Conservation (phyloP, 2,329 filamentous ascomycete genomes). For the Passalora sequoiae region DNA sequence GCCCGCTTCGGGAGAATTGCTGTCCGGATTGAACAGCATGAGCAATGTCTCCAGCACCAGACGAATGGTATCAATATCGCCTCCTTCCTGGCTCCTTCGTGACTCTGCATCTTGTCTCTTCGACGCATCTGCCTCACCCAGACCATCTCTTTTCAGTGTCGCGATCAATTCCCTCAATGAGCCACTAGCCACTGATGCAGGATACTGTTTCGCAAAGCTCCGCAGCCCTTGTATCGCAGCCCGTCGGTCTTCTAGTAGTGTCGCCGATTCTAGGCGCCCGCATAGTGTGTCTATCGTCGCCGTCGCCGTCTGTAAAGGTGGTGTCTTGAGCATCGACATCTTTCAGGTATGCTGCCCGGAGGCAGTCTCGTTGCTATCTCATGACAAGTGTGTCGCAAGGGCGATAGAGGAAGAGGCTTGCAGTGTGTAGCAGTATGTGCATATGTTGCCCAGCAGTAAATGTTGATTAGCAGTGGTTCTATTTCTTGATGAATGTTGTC, state of each 20-base stretch:
- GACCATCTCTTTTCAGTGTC: conserved; percentile 70
- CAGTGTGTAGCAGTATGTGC: neutral
- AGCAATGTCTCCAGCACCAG: conserved; percentile 90
- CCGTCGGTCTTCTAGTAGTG: conserved; percentile 86
- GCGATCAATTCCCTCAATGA: conserved; percentile 84
- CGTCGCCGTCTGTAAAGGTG: conserved; percentile 90
- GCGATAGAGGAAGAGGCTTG: neutral
- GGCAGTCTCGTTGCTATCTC: conserved; percentile 20
- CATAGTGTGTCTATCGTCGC: conserved; percentile 91
- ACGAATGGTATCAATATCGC: conserved; percentile 94
- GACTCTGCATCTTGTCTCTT: conserved; percentile 37
- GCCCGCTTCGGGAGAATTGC: conserved; percentile 72
- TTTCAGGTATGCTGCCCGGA: conserved; percentile 21
- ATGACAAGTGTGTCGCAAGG: conserved; percentile 2
- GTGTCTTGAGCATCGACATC: conserved; percentile 55
- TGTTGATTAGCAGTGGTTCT: neutral
- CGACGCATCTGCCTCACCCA: conserved; percentile 26
- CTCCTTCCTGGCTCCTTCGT: conserved; percentile 45
- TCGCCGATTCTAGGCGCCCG: conserved; percentile 79
- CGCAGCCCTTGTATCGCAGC: conserved; percentile 87
- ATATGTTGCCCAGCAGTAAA: neutral
- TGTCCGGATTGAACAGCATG: conserved; percentile 76
- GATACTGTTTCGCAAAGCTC: conserved; percentile 94
- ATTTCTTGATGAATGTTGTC: neutral
- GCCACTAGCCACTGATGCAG: conserved; percentile 89